A percentile compares a stretch with the other conserved stretches of the same genome.
These are phyloP conservation scores for Curvularia verruculosa DNA, from an alignment of 2,329 filamentous ascomycete genomes.

Conservation along the genomic window DNA sequence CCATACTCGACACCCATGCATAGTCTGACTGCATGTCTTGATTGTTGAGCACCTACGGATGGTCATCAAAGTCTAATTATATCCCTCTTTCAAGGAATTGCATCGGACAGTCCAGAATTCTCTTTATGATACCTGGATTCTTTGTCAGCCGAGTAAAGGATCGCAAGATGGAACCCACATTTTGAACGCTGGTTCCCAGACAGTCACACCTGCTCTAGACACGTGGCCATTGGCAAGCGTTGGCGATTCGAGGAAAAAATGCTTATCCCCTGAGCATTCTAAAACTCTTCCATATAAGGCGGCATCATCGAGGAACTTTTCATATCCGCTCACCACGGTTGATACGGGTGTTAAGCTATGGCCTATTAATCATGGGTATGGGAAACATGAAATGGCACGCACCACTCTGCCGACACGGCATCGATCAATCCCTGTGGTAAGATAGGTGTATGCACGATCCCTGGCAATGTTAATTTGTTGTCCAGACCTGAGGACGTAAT, in stretches of 20 bases:
- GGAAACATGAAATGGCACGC: background rate
- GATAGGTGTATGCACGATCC: conserved; percentile 53
- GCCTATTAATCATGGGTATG: conserved; percentile 5
- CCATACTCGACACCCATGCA: background rate
- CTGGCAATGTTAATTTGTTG: conserved; percentile 22
- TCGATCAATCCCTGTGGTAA: conserved; percentile 39
- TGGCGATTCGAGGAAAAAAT: conserved; percentile 48
- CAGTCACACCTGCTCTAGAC: conserved; percentile 53
- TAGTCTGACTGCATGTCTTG: background rate
- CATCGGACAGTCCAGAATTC: conserved; percentile 50
- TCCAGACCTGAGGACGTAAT: background rate
- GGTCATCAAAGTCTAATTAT: background rate
- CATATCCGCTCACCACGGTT: conserved; percentile 56
- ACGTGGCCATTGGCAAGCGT: conserved; percentile 50
- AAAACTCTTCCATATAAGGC: conserved; percentile 53
- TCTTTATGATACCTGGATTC: conserved; percentile 49
- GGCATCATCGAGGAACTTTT: conserved; percentile 55
- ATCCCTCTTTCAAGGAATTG: conserved; percentile 25
- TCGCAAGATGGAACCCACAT: conserved; percentile 26
- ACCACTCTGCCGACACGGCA: conserved; percentile 35
- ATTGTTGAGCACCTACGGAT: background rate
- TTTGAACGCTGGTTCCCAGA: conserved; percentile 59
- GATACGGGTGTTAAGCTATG: conserved; percentile 43
- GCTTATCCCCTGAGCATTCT: conserved; percentile 54
- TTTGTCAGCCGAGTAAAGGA: conserved; percentile 2